phyloP scores from a whole-genome alignment of 805 yeast genomes.

The Jamesozyma piceae region DNA sequence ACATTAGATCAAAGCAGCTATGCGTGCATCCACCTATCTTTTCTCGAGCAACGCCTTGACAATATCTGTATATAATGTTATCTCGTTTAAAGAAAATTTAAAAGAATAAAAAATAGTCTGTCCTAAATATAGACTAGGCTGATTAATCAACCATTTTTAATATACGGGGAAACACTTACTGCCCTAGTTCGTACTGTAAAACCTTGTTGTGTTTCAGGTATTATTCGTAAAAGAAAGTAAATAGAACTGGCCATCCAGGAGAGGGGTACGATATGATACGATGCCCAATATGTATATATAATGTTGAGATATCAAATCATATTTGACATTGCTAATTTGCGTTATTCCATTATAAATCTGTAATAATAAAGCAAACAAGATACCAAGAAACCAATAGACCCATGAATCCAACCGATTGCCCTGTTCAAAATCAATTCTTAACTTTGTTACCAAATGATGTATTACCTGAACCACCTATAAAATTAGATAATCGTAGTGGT shows the following conservation, averaged over 20 bases:
- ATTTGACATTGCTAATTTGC: neutral
- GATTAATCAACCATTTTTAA: neutral
- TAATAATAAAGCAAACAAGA: neutral
- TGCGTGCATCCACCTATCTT: no score
- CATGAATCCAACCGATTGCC: neutral
- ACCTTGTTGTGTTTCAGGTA: neutral
- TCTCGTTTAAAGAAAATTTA: no score
- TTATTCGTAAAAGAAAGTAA: neutral
- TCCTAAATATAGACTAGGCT: no score
- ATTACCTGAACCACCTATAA: neutral
- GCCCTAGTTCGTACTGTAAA: no score
- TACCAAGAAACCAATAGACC: no score
- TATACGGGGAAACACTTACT: neutral
- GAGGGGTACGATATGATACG: neutral
- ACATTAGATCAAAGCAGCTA: no score
- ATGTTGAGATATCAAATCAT: neutral
- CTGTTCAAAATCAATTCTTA: neutral
- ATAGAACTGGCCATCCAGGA: no score
- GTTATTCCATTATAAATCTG: neutral
- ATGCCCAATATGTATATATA: neutral
- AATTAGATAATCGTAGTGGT: neutral
- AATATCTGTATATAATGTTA: no score
- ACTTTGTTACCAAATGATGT: neutral
- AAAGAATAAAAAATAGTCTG: no score
- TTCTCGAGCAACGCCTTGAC: no score